Percentiles rank a stretch among this genome's conserved stretches.
These are phyloP conservation scores for Hydrangea macrophylla DNA, from an alignment of 148 eudicot species.

Conservation along the genomic window DNA sequence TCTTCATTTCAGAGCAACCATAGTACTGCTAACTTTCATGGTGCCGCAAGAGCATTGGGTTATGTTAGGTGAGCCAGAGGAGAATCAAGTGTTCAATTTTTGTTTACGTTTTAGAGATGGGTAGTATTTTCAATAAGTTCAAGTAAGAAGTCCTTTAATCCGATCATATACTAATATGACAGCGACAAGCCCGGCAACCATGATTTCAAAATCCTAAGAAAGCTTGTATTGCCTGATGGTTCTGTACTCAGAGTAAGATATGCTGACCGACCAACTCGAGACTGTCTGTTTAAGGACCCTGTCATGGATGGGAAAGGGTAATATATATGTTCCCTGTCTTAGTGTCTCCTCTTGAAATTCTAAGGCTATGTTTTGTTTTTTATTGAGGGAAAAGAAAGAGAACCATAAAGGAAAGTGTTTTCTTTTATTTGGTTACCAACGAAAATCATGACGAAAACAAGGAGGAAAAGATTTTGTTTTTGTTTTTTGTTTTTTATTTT, in stretches of 20 bases:
- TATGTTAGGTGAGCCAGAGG: conserved; percentile 46
- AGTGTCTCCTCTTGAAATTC: no score
- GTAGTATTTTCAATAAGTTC: no score
- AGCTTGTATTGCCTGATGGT: conserved; percentile 57
- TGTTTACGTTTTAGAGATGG: not conserved
- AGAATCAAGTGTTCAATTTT: not conserved
- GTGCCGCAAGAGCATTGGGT: conserved; percentile 54
- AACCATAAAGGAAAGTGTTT: no score
- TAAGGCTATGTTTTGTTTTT: no score
- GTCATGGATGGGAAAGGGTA: conserved; percentile 60
- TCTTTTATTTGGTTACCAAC: no score
- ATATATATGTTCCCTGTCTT: no score
- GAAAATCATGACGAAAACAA: no score
- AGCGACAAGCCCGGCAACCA: conserved; percentile 62
- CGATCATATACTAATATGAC: no score
- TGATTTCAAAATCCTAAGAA: conserved; percentile 49
- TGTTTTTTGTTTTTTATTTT: no score
- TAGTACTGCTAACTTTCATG: conserved; percentile 52
- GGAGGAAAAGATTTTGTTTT: no score
- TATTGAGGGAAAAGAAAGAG: no score
- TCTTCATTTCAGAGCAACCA: conserved; percentile 44
- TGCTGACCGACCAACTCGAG: conserved; percentile 65
- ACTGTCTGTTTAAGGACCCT: conserved; percentile 55
- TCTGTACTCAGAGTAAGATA: conserved; percentile 46
- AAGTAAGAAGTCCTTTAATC: no score